These are phyloP conservation scores for Friedmanniomyces endolithicus DNA, from an alignment of 495 filamentous ascomycete genomes.

Conservation along the genomic window DNA sequence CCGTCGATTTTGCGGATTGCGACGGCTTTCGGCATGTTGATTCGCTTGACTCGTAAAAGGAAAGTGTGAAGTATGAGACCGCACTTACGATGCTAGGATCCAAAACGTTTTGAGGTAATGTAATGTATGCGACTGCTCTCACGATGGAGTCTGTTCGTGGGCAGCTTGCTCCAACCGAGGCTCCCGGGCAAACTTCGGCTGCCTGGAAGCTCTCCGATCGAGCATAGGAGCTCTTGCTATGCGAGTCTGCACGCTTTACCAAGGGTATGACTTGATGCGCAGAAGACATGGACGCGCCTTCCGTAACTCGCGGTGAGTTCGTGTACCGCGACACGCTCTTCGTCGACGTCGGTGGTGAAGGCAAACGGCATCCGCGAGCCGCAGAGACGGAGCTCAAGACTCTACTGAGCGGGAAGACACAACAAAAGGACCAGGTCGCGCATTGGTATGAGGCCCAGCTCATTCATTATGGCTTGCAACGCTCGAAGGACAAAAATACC, in stretches of 20 bases:
- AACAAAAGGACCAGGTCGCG: constrained; percentile 36
- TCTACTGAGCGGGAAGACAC: constrained; percentile 31
- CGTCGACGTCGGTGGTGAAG: constrained; percentile 34
- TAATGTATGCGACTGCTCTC: too few relatives aligned
- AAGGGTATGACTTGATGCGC: too few relatives aligned
- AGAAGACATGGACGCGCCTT: background rate
- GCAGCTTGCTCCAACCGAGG: too few relatives aligned
- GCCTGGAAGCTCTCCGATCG: too few relatives aligned
- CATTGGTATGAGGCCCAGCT: constrained; percentile 50
- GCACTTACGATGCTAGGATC: background rate
- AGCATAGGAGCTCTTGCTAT: too few relatives aligned
- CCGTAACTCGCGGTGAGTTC: constrained; percentile 8
- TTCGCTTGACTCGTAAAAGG: background rate
- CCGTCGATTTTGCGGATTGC: constrained; percentile 49
- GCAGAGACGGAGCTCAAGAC: constrained; percentile 34
- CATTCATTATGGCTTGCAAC: constrained; percentile 44
- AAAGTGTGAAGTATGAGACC: background rate
- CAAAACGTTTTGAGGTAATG: too few relatives aligned
- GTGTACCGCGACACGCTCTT: constrained; percentile 36
- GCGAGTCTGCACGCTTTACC: too few relatives aligned
- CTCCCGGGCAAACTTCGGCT: too few relatives aligned
- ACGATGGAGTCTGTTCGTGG: too few relatives aligned
- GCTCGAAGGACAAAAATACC: constrained; percentile 41
- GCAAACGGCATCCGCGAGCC: constrained; percentile 41
- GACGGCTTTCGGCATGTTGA: constrained; percentile 44